Base-by-base conservation (phyloP, 306 rosid species). In the Cicer bijugum region DNA sequence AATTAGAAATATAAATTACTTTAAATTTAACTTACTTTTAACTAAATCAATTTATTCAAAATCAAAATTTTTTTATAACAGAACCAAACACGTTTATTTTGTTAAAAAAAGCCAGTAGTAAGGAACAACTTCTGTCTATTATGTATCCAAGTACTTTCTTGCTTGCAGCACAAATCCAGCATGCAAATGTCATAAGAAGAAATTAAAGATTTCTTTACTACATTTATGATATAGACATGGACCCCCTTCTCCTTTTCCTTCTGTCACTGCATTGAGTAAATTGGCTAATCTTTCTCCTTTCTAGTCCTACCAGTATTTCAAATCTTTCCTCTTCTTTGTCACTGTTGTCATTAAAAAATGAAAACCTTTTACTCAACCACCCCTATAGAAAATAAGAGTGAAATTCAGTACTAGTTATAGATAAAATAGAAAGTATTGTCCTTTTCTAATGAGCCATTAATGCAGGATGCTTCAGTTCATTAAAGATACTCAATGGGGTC, bases 401-500 rank as follows among this genome's bases (percentile, higher is more conserved):
- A 67, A 74, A 40, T n/a, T 51, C 8, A 78, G 58, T 17, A 71
- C 37, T 46, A 62, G 50, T 63, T 28, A 62, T 43, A 73, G 63
- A 56, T 66, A 62, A 79, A 79, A 70, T 60, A 71, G 35, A 55
- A 56, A 73, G 46, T 40, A 12, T 61, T 69, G 81, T 59, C 63
- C 15, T 63, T 44, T 69, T 59, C 33, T 16, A 16, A 51, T 65
- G 58, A 60, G 16, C 28, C 42, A 77, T 80, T 40, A 73, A 84
- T 77, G 80, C 39, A 60, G 15, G 71, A 59, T 17, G 52, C 28
- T 75, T 42, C 46, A 71, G 76, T 63, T 80, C 83, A 78, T 81
- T 62, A 56, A 77, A 80, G 78, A 73, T 73, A 61, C 84, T 80
- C 70, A 73, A 78, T 78, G 57, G 85, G 78, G 85, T 69, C 28